Base-by-base conservation (phyloP, 2,329 filamentous ascomycete species). In the Didymella lethalis region DNA sequence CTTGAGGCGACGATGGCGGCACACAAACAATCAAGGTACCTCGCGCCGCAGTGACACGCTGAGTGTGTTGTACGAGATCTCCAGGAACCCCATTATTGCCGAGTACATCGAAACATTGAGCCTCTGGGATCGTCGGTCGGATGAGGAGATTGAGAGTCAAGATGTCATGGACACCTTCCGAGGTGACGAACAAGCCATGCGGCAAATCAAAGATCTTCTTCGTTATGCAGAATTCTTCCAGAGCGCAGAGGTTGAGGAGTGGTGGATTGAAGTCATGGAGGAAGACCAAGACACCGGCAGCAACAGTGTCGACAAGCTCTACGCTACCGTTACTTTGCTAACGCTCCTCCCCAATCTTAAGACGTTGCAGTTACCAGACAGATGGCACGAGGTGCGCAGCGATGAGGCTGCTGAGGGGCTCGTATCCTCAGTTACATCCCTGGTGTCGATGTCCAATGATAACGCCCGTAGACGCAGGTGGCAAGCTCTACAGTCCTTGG, bases 291-390 rank as follows among this genome's bases (percentile, higher is more conserved):
- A 50, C 1, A 41, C 51, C 3, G 63, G 67, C 14, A 48, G 59
- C 7, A 54, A 64, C 5, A 54, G 51, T 16, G 29, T 54, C 7
- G 65, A 69, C 31, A 63, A 64, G 18, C 52, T 71, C 3, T 71
- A 65, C 51, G 67, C 68, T 2, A 64, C 64, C 1, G 58, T 75
- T 11, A 61, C 68, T 5, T 61, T 76, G 14, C 57, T 76, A 10
- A 58, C 61, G 23, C 64, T 71, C 12, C 49, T 76, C 2, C 73
- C 73, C 4, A 76, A 75, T 26, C 59, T 76, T 1, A 72, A 64
- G 41, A 65, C 62, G 4, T 48, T 76, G 12, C 70, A 72, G 31
- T 46, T 75, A 2, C 66, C 68, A 6, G 66, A 69, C 25, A 62
- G 62, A 38, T 76, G 72, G 73, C 63, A 68, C 50, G 69, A 69